A percentile compares a stretch with the other conserved stretches of the same genome.
Conservation (phyloP, 2,329 filamentous ascomycete species). For the Trichothecium sympodiale region DNA sequence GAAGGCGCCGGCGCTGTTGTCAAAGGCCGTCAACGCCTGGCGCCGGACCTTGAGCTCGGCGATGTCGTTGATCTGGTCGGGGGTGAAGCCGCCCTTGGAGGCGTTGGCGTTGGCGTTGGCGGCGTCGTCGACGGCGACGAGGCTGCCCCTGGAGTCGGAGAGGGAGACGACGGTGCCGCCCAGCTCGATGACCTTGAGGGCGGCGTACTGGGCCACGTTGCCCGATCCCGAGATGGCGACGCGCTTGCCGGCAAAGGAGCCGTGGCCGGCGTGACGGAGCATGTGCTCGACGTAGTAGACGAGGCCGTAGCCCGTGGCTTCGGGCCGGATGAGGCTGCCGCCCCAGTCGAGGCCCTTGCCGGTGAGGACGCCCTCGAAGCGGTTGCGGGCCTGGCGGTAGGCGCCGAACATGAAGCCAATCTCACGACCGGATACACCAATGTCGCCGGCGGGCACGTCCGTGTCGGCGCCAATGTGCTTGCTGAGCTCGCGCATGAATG, state of each 20-base stretch:
- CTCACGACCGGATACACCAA: constrained; percentile 85
- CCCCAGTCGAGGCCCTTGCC: constrained; percentile 93
- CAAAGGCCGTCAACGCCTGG: constrained; percentile 67
- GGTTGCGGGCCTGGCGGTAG: constrained; percentile 79
- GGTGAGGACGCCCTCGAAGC: constrained; percentile 92
- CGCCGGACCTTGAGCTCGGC: constrained; percentile 79
- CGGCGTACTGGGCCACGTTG: constrained; percentile 96
- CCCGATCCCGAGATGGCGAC: constrained; percentile 94
- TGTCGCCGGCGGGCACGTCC: constrained; percentile 93
- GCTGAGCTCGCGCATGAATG: constrained; percentile 93
- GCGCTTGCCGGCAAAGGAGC: constrained; percentile 79
- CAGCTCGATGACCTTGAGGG: constrained; percentile 92
- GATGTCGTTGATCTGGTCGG: constrained; percentile 69
- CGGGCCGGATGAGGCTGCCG: constrained; percentile 81
- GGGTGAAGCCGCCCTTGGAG: constrained; percentile 70
- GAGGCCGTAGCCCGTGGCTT: constrained; percentile 93
- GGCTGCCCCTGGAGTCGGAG: constrained; percentile 79
- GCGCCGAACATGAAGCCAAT: constrained; percentile 92
- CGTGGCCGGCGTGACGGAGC: constrained; percentile 82
- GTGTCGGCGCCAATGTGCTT: constrained; percentile 95
- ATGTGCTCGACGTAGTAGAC: constrained; percentile 96
- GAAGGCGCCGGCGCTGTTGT: constrained; percentile 54
- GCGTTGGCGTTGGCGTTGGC: too few relatives aligned
- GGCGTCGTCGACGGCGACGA: constrained; percentile 63
- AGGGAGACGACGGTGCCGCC: constrained; percentile 87